phyloP scores from a whole-genome alignment of 805 yeast species.

The Kodamaea restingae region DNA sequence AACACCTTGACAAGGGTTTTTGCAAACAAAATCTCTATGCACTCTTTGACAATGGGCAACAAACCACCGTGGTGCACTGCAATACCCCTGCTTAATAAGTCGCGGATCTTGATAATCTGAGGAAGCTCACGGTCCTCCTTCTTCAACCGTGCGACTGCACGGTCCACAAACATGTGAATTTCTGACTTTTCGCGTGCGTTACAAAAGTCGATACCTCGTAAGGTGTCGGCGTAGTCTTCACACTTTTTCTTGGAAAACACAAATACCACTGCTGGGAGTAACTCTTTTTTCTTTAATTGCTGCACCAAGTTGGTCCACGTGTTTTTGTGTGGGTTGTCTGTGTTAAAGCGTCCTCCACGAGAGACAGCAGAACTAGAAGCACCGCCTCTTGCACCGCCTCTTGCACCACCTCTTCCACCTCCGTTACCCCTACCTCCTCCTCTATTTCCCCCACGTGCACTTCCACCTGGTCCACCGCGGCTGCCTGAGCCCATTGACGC shows the following conservation, averaged over 20 bases:
- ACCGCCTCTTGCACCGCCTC: constrained; percentile 21
- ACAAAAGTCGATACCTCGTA: constrained; percentile 73
- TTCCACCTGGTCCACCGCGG: constrained; percentile 41
- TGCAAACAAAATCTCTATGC: constrained; percentile 88
- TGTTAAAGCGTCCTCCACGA: constrained; percentile 24
- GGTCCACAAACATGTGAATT: constrained; percentile 88
- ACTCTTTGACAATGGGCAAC: constrained; percentile 87
- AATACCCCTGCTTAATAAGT: constrained; percentile 82
- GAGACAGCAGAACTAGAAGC: background rate
- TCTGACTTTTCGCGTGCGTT: constrained; percentile 83
- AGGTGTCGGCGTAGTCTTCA: constrained; percentile 84
- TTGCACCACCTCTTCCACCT: constrained; percentile 20
- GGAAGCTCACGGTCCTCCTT: constrained; percentile 92
- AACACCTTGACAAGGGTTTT: constrained; percentile 81
- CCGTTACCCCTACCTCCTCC: constrained; percentile 17
- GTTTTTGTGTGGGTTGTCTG: constrained; percentile 72
- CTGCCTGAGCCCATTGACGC: constrained; percentile 37
- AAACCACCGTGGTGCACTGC: constrained; percentile 96
- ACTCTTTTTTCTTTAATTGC: constrained; percentile 56
- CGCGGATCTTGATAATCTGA: constrained; percentile 79
- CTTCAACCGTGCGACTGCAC: constrained; percentile 76
- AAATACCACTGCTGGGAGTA: constrained; percentile 90
- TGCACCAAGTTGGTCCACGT: constrained; percentile 76
- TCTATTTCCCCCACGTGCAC: constrained; percentile 43
- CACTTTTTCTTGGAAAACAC: constrained; percentile 92